These are phyloP conservation scores for Cercospora berteroae DNA, from an alignment of 2,329 filamentous ascomycete genomes.

Conservation along the genomic window DNA sequence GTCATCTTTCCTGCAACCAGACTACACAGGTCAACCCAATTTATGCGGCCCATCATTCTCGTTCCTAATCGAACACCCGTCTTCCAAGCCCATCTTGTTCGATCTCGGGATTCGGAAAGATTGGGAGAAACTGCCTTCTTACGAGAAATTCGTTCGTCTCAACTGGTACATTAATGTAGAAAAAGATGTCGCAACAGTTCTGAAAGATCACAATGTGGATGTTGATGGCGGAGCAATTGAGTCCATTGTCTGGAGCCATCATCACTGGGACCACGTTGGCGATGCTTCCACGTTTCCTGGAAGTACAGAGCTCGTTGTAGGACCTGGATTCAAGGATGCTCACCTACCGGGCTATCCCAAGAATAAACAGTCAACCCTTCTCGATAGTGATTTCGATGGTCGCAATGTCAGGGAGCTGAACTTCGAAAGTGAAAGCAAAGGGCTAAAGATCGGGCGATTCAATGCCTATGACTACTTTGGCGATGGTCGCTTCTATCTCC, in stretches of 20 bases:
- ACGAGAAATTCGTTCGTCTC: conserved; percentile 33
- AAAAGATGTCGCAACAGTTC: conserved; percentile 45
- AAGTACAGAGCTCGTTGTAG: conserved; percentile 47
- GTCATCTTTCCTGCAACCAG: conserved; percentile 39
- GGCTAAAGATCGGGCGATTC: conserved; percentile 48
- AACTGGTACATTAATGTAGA: conserved; percentile 43
- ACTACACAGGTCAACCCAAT: conserved; percentile 40
- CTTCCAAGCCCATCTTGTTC: conserved; percentile 45
- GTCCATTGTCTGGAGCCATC: conserved; percentile 38
- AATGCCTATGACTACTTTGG: conserved; percentile 54
- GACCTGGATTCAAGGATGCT: conserved; percentile 47
- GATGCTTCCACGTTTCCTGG: conserved; percentile 46
- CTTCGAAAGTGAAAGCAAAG: conserved; percentile 37
- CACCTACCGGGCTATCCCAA: conserved; percentile 49
- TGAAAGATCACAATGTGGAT: conserved; percentile 42
- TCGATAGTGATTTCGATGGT: conserved; percentile 43
- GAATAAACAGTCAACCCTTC: conserved; percentile 40
- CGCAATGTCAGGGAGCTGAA: conserved; percentile 40
- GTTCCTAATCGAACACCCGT: conserved; percentile 51
- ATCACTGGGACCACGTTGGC: conserved; percentile 41
- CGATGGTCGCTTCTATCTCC: conserved; percentile 57
- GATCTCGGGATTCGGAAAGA: conserved; percentile 52
- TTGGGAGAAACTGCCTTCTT: conserved; percentile 41
- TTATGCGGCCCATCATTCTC: conserved; percentile 45
- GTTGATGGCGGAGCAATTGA: conserved; percentile 39